Evolutionary conservation across 2,329 filamentous ascomycete genomes (phyloP).

Genomic region (Clonostachys solani): DNA sequence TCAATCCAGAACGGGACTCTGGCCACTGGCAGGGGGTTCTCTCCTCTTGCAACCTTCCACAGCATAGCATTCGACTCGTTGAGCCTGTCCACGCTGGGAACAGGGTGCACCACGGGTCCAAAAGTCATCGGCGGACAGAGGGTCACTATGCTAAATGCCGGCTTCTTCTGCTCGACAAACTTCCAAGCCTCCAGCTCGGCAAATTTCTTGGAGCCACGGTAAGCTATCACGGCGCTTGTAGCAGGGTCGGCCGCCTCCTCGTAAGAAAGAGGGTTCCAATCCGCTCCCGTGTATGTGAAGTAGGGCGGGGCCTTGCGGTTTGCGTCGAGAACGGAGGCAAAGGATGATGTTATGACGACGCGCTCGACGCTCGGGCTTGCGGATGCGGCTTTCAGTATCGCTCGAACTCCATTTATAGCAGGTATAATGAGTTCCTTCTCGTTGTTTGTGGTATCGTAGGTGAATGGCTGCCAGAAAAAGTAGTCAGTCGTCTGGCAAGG

Average conservation of each 20-base stretch:
- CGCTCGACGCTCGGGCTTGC: slow-evolving; percentile 14
- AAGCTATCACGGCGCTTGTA: slow-evolving; percentile 31
- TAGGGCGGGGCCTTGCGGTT: slow-evolving; percentile 39
- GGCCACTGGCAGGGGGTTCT: slow-evolving; percentile 27
- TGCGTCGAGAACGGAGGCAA: slow-evolving; percentile 58
- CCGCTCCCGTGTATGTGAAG: slow-evolving; percentile 46
- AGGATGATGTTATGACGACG: slow-evolving; percentile 60
- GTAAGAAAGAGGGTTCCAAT: slow-evolving; percentile 54
- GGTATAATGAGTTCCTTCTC: slow-evolving; percentile 38
- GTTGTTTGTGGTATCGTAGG: slow-evolving; percentile 34
- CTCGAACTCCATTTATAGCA: slow-evolving; percentile 37
- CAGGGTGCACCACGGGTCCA: slow-evolving; percentile 33
- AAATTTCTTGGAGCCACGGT: slow-evolving; percentile 26
- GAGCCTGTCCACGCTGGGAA: slow-evolving; percentile 22
- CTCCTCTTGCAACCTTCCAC: slow-evolving; percentile 30
- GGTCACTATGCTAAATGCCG: slow-evolving; percentile 33
- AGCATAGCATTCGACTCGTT: slow-evolving; percentile 37
- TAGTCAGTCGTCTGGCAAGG: no score
- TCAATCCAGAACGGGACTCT: slow-evolving; percentile 39
- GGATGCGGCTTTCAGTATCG: slow-evolving; percentile 28
- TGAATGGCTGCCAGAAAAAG: slow-evolving; percentile 26
- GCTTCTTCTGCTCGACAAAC: slow-evolving; percentile 23
- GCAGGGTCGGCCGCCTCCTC: slow-evolving; percentile 37
- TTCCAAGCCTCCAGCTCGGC: slow-evolving; percentile 26
- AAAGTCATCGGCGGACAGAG: slow-evolving; percentile 41